These are phyloP conservation scores for Fragaria vesca DNA, from an alignment of 306 rosid species.

Conservation along the genomic window DNA sequence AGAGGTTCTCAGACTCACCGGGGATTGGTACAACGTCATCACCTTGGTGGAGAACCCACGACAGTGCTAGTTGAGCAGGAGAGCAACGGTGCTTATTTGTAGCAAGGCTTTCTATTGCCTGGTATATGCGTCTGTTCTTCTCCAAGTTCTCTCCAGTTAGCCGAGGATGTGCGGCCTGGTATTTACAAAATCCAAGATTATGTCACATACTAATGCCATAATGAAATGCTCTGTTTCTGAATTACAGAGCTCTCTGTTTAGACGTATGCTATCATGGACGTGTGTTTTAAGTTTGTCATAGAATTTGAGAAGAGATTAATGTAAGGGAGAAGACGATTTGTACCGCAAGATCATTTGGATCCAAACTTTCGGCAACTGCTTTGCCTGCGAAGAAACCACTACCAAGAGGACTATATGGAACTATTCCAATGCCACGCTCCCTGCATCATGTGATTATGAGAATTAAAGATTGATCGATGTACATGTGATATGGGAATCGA, in stretches of 20 bases:
- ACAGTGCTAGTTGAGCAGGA: slow-evolving; percentile 65
- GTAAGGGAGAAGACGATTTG: neutral
- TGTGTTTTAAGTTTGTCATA: neutral
- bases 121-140: slow-evolving; percentile 45
- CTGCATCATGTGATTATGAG: slow-evolving; percentile 26
- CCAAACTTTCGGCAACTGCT: slow-evolving; percentile 47
- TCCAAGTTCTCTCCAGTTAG: slow-evolving; percentile 39
- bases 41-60: slow-evolving; percentile 70
- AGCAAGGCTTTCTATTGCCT: slow-evolving; percentile 44
- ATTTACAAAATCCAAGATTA: neutral
- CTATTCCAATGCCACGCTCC: slow-evolving; percentile 84
- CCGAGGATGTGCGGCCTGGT: slow-evolving; percentile 43
- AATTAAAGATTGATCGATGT: too few species aligned
- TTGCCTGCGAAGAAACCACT: slow-evolving; percentile 78
- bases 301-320: neutral
- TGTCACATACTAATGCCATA: neutral
- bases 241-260: neutral
- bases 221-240: neutral
- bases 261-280: neutral
- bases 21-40: slow-evolving; percentile 58
- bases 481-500: neutral
- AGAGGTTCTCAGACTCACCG: slow-evolving; percentile 18
- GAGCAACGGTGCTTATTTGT: slow-evolving; percentile 38
- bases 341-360: slow-evolving; percentile 37
- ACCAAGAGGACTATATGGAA: slow-evolving; percentile 80